Conservation (phyloP, 169 alveolate species). For the Plasmodium gaboni region DNA sequence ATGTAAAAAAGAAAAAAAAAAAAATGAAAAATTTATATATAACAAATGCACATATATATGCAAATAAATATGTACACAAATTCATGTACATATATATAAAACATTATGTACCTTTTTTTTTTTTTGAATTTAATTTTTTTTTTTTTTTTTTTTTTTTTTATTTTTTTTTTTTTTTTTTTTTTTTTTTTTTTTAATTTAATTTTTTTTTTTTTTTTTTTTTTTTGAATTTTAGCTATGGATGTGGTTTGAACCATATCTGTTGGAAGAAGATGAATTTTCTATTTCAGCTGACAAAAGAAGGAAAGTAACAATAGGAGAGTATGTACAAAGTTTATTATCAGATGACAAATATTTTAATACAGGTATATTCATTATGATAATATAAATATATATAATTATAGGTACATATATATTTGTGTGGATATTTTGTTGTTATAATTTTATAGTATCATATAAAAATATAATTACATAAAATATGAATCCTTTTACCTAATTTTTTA, state of each 20-base stretch:
- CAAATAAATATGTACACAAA: not conserved
- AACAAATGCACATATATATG: conserved; percentile 1
- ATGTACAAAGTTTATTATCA: conserved; percentile 77
- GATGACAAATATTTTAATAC: conserved; percentile 85
- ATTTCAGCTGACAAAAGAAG: conserved; percentile 77
- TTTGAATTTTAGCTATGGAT: conserved; percentile 79
- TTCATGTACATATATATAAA: not conserved
- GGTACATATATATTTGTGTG: too few relatives aligned
- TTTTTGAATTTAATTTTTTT: not conserved
- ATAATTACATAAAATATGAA: not conserved
- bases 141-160: not conserved
- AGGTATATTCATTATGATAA: conserved; percentile 55
- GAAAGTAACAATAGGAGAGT: conserved; percentile 82
- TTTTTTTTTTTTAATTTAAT: not conserved
- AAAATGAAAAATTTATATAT: not conserved
- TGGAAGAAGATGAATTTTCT: conserved; percentile 82
- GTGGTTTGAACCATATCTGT: conserved; percentile 85
- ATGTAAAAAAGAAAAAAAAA: conserved; percentile 20
- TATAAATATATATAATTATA: too few relatives aligned
- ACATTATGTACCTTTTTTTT: not conserved
- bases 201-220: not conserved
- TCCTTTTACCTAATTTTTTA: not conserved
- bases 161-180: not conserved
- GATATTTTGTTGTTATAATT: not conserved
- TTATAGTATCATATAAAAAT: not conserved